Base-by-base conservation (phyloP, 768 basidiomycete species). In the Strobilomyces confusus region DNA sequence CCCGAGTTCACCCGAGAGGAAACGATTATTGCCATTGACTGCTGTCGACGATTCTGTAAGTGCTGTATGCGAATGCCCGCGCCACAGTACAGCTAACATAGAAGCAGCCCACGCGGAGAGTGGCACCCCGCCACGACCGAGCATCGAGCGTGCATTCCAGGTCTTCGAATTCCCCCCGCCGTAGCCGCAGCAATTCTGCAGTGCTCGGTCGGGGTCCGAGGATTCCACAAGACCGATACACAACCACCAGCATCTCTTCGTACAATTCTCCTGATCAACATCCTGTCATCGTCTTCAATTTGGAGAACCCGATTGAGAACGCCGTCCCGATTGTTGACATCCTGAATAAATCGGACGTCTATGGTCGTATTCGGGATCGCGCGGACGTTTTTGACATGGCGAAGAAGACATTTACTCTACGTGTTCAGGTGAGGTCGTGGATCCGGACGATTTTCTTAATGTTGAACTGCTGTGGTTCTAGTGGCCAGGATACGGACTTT, bases 401-500 rank as follows among this genome's bases (percentile, higher is more conserved):
- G 34, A 87, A 86, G 13, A 85, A 86, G 32, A 88, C 87, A 25
- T 84, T 89, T 33, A 89, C 86, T 2, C 80, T 90, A 45, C 80
- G 88, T 38, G 72, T 89, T 22, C 83, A 84, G 75, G 87, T 88
- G 53, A 65, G 80, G 54, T 42, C 29, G 2, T 13, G 19, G 36
- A 49, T 38, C 44, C 4, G 13, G 5, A 9, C 41, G 19, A 3
- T 20, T 13, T 47, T 17, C 49, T 56, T 17, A 57, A 36, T 8
- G 6, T 49, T 46, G 33, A 17, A 29, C 26, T 8, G 14, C n/a
- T 2, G 19, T 37, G 44, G 48, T 26, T 51, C 37, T 58, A 89
- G 87, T 91, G 88, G 88, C 87, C 87, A 17, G 88, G 88, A 4
- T 90, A 90, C 62, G 72, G 77, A 48, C 79, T 79, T 52, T 89